Evolutionary conservation across 352 stramenopile species (phyloP).

Genomic region (Pythium rhizo-oryzae): DNA sequence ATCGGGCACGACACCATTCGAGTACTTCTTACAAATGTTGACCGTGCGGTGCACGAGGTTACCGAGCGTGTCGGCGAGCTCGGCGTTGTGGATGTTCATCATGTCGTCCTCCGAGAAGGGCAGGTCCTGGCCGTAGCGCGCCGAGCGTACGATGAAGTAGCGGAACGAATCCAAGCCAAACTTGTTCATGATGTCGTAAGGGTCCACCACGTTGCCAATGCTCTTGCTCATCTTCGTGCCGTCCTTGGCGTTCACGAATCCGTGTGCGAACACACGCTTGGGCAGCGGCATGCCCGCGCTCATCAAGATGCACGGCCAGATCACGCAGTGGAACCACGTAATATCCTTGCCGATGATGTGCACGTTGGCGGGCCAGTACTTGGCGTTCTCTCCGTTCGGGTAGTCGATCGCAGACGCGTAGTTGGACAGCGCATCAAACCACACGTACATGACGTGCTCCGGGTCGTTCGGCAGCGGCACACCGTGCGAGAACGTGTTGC

Average conservation of each 20-base stretch:
- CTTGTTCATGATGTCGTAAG: conserved; percentile 94
- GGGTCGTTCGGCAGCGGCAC: conserved; percentile 95
- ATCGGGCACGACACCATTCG: conserved; percentile 80
- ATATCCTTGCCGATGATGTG: conserved; percentile 99
- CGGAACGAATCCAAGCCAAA: conserved; percentile 96
- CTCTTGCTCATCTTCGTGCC: conserved; percentile 99
- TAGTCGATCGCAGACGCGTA: conserved; percentile 98
- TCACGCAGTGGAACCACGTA: conserved; percentile 98
- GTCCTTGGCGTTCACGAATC: conserved; percentile 98
- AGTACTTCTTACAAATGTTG: conserved; percentile 97
- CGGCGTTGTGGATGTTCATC: conserved; percentile 97
- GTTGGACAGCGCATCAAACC: conserved; percentile 99
- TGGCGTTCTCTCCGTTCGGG: conserved; percentile 74
- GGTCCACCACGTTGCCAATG: conserved; percentile 98
- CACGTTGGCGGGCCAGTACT: conserved; percentile 84
- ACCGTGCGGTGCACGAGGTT: conserved; percentile 98
- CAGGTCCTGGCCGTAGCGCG: conserved; percentile 96
- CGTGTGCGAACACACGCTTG: conserved; percentile 96
- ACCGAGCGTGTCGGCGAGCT: conserved; percentile 91
- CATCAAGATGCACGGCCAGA: conserved; percentile 99
- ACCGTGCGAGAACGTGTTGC: conserved; percentile 96
- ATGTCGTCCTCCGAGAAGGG: conserved; percentile 92
- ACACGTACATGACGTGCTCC: conserved; percentile 99
- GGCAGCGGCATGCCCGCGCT: conserved; percentile 94
- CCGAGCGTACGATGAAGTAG: conserved; percentile 92